Evolutionary conservation across 805 yeast species (phyloP), one percentile per base, ranked within the genome.

Genomic region (Candida montana): DNA sequence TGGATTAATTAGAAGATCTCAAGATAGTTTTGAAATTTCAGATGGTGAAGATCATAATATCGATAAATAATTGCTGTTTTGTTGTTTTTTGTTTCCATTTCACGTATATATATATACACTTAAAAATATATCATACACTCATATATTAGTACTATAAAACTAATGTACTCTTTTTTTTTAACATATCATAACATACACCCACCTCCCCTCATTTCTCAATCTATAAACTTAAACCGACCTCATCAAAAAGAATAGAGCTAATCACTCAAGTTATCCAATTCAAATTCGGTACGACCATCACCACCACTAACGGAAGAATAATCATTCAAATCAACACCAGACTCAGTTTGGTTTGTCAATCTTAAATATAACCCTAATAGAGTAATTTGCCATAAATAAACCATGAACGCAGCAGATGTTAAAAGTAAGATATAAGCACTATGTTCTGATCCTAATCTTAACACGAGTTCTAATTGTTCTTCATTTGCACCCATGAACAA

Each of bases 401-500:
- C 68, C 49, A 87, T 49, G 52, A 86, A 83, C 1, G 95, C 90
- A 0, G 85, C 85, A 7, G 90, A 76, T 11, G 79, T 62, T 5
- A 83, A 69, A 5, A 82, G 74, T 63, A 91, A 66, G 29, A 85
- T 75, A 61, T 91, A 91, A 0, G 95, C 78, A 37, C 91, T 79
- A 53, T 85, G 93, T 62, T 86, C 96, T 4, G 95, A 83, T 2
- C 88, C 86, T 50, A 85, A 69, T 50, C 78, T 79, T 40, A 78
- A 64, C 2, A 90, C 87, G 45, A 87, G 65, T 9, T 63, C 62
- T 53, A 91, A 67, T 58, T 90, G 96, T 59, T 91, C 95, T 58
- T 90, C 96, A 48, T 75, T 90, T 18, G 98, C 98, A 21, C 86
- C 78, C 96, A 90, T 90, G 59, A 91, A 91, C 47, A 86, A 56